These are phyloP conservation scores for Bipolaris bicolor DNA, from an alignment of 2,329 filamentous ascomycete genomes.

Conservation along the genomic window DNA sequence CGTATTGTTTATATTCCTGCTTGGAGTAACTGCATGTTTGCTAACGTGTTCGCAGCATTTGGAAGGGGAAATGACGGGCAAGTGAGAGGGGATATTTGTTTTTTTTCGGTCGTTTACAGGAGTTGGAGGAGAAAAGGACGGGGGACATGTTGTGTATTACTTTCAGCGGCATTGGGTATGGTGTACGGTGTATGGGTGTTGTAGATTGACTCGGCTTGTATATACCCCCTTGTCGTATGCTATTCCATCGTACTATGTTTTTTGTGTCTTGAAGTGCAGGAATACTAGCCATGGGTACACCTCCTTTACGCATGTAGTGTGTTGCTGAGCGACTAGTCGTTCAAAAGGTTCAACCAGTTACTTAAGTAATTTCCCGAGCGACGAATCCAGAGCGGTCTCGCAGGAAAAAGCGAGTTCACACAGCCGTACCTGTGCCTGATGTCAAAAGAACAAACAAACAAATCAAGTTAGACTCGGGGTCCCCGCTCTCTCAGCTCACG, in stretches of 20 bases:
- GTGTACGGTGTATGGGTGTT: conserved; percentile 15
- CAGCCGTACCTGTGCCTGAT: no score
- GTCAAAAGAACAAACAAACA: no score
- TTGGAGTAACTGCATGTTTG: not conserved
- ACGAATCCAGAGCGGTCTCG: no score
- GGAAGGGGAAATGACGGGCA: conserved; percentile 39
- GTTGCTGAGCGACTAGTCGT: no score
- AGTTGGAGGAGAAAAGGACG: no score
- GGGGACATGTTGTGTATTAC: not conserved
- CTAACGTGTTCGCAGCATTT: conserved; percentile 32
- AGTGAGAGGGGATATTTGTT: conserved; percentile 16
- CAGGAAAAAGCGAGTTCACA: no score
- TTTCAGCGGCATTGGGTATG: conserved; percentile 26
- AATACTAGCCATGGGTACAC: not conserved
- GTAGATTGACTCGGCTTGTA: conserved; percentile 4
- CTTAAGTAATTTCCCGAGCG: no score
- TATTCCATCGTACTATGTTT: not conserved
- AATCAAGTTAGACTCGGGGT: no score
- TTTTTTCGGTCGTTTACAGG: not conserved
- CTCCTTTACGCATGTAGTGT: not conserved
- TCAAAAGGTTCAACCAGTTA: no score
- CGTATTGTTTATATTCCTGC: conserved; percentile 13
- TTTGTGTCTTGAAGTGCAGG: not conserved
- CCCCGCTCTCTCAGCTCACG: no score
- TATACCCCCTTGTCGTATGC: conserved; percentile 16